Evolutionary conservation across 1,284 basidiomycete genomes (phyloP).

Genomic region (Sporisorium iseilematis-ciliati): DNA sequence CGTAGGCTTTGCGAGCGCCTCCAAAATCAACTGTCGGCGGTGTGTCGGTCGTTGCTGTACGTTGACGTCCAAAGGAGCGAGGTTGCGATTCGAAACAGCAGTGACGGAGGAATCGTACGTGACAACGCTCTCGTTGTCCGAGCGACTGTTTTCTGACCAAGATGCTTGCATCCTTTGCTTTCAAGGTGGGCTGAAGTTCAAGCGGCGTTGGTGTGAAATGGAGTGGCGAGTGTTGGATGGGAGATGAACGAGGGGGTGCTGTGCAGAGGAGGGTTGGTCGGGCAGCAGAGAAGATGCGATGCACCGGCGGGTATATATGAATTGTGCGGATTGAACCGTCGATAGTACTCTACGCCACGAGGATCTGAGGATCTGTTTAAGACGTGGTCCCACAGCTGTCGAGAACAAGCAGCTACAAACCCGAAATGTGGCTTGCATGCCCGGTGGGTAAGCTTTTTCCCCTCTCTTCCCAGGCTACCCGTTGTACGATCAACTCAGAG

Average conservation of each 20-base stretch:
- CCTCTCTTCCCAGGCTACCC: no score
- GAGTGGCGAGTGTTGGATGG: background rate
- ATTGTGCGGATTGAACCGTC: no score
- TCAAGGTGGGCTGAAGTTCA: background rate
- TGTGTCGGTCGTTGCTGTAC: background rate
- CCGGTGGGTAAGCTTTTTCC: no score
- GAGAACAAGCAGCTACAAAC: no score
- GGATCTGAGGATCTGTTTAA: no score
- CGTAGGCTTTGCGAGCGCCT: background rate
- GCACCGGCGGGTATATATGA: no score
- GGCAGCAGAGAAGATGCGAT: no score
- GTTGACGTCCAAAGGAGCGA: background rate
- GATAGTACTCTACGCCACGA: no score
- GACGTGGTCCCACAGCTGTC: no score
- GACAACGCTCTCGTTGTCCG: constrained; percentile 13
- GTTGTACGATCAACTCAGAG: no score
- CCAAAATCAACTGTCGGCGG: background rate
- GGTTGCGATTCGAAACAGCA: constrained; percentile 3
- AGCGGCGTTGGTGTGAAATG: background rate
- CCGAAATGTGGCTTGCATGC: no score
- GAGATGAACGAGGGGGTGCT: background rate
- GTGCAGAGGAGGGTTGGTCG: no score
- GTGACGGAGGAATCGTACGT: constrained; percentile 20
- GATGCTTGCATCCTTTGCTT: constrained; percentile 4
- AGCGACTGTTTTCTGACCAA: constrained; percentile 1